Evolutionary conservation across 805 yeast genomes (phyloP), one percentile per base, ranked within the genome.

Genomic region (Metschnikowia koreensis): DNA sequence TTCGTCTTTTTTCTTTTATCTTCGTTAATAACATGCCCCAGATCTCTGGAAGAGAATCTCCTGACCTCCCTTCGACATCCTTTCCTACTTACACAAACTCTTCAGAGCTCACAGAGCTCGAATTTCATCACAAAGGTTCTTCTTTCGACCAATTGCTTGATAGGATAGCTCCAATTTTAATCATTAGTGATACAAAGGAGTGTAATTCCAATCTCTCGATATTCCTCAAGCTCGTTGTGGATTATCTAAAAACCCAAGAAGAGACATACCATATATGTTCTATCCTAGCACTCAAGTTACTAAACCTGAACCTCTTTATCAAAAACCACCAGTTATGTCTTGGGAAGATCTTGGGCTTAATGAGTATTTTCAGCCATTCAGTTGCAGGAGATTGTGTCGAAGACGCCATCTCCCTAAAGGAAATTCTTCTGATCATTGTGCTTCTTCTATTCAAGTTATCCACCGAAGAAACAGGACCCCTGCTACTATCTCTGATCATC

Each of bases 151-250:
- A 40, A 16, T 41, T 50, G n/a, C 52, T 47, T 27, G 52, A 54
- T n/a, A 47, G 52, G n/a, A 38, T 64, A 6, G 40, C 52, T 11
- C 59, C 64, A 12, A 50, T 64, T 13, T 59, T 74, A 11, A 60
- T 73, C 45, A 68, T 67, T 38, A 71, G 77, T 50, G 79, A 74
- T 50, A 59, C 76, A 9, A 53, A 54, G 6, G 79, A 68, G 54
- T 70, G 75, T 54, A 74, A 74, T 58, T 63, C 68, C 50, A 73
- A 72, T 58, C 59, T 74, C 15, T 70, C 74, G 1, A 52, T 59
- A 3, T 70, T 56, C 51, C 53, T 74, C 49, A 73, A 74, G 59
- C 44, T 61, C 28, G 65, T 70, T 3, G 62, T 69, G 7, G 77
- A 74, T 52, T 62, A 63, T 17, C 57, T 69, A 12, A 55, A 51